Evolutionary conservation across 257 asterid species (phyloP).

Genomic region (Solanum raphanifolium): DNA sequence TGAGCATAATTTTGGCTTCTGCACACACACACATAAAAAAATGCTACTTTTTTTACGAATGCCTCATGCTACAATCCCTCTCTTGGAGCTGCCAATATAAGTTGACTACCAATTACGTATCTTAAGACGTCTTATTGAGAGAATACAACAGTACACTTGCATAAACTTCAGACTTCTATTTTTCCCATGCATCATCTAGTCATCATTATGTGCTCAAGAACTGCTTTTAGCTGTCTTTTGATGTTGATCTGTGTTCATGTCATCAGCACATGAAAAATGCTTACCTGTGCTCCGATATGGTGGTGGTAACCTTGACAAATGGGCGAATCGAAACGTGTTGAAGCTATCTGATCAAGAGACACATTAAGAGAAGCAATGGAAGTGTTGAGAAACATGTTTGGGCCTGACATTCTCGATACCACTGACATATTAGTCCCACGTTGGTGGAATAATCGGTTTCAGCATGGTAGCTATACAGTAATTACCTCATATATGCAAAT

Average conservation of each 20-base stretch:
- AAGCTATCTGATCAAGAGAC: slow-evolving; percentile 53
- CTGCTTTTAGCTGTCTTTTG: neutral
- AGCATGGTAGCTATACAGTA: slow-evolving; percentile 76
- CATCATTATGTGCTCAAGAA: neutral
- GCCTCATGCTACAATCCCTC: neutral
- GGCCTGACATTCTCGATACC: slow-evolving; percentile 57
- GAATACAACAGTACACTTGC: neutral
- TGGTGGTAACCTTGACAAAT: slow-evolving; percentile 77
- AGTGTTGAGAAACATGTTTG: slow-evolving; percentile 75
- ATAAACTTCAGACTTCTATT: neutral
- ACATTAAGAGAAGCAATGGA: slow-evolving; percentile 84
- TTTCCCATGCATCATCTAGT: neutral
- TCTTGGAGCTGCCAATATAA: neutral
- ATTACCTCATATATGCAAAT: slow-evolving; percentile 57
- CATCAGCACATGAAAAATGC: slow-evolving; percentile 91
- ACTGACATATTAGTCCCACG: slow-evolving; percentile 67
- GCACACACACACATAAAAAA: neutral
- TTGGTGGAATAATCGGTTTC: slow-evolving; percentile 92
- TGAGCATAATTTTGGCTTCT: neutral
- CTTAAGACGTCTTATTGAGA: neutral
- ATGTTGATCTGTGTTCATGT: slow-evolving; percentile 5
- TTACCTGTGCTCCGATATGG: slow-evolving; percentile 72
- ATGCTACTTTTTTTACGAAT: neutral
- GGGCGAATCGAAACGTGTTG: slow-evolving; percentile 83
- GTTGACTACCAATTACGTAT: neutral